Evolutionary conservation across 2,329 filamentous ascomycete species (phyloP), one percentile per base, ranked within the genome.

Genomic region (Chaetothyriales sp.): DNA sequence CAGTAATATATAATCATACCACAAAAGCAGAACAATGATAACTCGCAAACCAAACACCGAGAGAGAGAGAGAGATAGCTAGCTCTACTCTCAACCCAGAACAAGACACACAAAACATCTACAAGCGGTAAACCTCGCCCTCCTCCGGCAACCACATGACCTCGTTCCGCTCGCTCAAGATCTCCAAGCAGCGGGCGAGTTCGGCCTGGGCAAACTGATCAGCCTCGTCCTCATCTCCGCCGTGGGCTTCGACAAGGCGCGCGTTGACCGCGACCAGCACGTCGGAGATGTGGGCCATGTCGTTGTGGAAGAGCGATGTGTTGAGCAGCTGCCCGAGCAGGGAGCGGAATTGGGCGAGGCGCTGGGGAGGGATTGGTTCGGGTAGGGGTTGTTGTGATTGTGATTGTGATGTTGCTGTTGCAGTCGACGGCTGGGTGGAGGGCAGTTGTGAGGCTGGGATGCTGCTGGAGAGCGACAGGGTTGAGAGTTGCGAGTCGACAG

Each of bases 141-240:
- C 55, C 20, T 57, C 57, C 22, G 55, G 52, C 49, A 58, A 28
- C 43, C 72, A 90, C 89, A 98, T 98, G 63, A 98, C 81, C 71
- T 90, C 82, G 66, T 95, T 95, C 60, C 76, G 73, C 57, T 85
- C 81, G 61, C 86, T 83, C 79, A 98, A 81, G 64, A 77, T 80
- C 66, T 79, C 79, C 51, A 98, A 71, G 44, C 87, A 89, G 65
- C 82, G 78, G 52, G 83, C 70, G 0, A 84, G 86, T 68, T 98
- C 92, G 0, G 71, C 72, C 39, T 75, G 75, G 22, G 73, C 75
- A 68, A 95, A 98, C 39, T 73, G 68, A 12, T 68, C 65, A 43
- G 70, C 67, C 6, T 77, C 76, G 3, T 75, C 22, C 22, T 25
- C 22, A 25, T 25, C 3, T 3, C 22, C 22, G 22, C 22, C 75